Conservation (phyloP, 75 land plant genomes). For the Pinus tabuliformis region DNA sequence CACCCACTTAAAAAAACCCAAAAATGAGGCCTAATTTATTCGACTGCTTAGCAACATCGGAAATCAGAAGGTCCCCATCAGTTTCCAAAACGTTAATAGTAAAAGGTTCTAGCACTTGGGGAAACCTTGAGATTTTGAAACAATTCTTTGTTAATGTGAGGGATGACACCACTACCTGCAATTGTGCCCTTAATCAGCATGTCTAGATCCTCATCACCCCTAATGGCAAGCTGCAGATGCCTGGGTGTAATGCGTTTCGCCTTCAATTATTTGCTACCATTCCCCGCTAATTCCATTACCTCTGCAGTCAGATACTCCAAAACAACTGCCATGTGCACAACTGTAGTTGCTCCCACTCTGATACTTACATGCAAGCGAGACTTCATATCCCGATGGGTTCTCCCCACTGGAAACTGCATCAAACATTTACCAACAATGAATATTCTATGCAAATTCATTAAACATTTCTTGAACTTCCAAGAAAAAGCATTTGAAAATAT, state of each 20-base stretch:
- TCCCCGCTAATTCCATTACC: conserved; percentile 69
- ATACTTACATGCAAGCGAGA: conserved; percentile 39
- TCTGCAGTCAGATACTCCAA: conserved; percentile 73
- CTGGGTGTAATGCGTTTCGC: conserved; percentile 64
- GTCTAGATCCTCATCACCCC: conserved; percentile 41
- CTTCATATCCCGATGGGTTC: conserved; percentile 61
- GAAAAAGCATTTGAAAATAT: too few species aligned
- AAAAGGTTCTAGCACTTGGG: too few species aligned
- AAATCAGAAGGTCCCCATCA: too few species aligned
- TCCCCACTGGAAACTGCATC: conserved; percentile 70
- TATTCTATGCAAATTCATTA: too few species aligned
- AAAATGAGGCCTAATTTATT: too few species aligned
- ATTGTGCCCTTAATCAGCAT: conserved; percentile 38
- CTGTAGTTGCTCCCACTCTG: conserved; percentile 72
- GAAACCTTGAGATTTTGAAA: neutral
- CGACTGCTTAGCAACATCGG: too few species aligned
- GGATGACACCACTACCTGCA: conserved; percentile 40
- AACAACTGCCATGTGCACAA: conserved; percentile 69
- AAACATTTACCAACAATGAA: too few species aligned
- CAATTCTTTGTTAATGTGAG: conserved; percentile 28
- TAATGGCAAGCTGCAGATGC: conserved; percentile 45
- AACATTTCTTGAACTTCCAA: too few species aligned
- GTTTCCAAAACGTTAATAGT: too few species aligned
- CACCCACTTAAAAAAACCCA: too few species aligned
- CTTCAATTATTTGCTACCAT: conserved; percentile 55